Conservation (phyloP, 1,284 basidiomycete species). For the Butyriboletus appendiculatus region DNA sequence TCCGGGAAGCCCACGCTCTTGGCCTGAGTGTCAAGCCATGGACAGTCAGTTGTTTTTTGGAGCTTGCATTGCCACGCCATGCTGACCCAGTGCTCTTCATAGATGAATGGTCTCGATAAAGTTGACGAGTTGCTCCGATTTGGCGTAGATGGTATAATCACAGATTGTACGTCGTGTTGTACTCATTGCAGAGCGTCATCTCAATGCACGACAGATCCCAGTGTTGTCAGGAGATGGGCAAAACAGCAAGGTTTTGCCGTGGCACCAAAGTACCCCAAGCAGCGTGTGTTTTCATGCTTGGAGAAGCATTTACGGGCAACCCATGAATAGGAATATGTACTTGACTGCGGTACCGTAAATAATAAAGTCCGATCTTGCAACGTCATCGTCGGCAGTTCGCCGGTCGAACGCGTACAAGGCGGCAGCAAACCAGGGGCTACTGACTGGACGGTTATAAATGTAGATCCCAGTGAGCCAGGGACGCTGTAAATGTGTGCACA, state of each 20-base stretch:
- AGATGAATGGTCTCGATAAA: constrained; percentile 63
- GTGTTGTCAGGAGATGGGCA: constrained; percentile 52
- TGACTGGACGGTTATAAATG: constrained; percentile 12
- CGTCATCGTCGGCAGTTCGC: no score
- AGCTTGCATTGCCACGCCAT: not conserved
- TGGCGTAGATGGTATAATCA: constrained; percentile 73
- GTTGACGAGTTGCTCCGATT: constrained; percentile 58
- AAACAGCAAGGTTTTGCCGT: constrained; percentile 51
- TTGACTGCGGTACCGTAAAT: constrained; percentile 1
- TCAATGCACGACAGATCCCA: constrained; percentile 44
- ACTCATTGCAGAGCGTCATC: not conserved
- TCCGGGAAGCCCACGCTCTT: constrained; percentile 62
- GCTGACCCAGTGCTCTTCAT: constrained; percentile 8
- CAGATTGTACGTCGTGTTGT: constrained; percentile 50
- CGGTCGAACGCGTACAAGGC: constrained; percentile 20
- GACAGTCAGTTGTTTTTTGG: constrained; percentile 58
- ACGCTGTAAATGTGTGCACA: constrained; percentile 13
- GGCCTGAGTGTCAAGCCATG: constrained; percentile 69
- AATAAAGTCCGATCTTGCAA: no score
- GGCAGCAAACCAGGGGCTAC: constrained; percentile 7
- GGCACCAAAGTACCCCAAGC: constrained; percentile 55
- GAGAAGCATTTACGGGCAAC: constrained; percentile 39
- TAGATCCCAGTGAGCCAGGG: not conserved
- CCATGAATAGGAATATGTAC: not conserved
- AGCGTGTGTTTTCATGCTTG: constrained; percentile 58